Evolutionary conservation across 2,329 filamentous ascomycete genomes (phyloP).

Genomic region (Epicoccum sorghinum): DNA sequence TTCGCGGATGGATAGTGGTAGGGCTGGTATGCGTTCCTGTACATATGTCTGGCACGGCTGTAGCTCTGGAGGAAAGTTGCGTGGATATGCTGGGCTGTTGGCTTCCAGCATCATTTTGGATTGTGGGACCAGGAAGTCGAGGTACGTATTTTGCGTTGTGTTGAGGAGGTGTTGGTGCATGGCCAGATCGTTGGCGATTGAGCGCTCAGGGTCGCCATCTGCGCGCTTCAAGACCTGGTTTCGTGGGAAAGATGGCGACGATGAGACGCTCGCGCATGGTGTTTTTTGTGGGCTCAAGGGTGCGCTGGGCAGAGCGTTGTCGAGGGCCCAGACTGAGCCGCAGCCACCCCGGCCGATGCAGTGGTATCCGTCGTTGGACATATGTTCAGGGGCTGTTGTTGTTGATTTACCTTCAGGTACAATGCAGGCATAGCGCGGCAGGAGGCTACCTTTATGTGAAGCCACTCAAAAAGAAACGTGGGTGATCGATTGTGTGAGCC

Average conservation of each 20-base stretch:
- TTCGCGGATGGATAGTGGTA: background rate
- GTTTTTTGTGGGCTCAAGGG: background rate
- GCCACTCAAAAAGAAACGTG: too few species aligned
- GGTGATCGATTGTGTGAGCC: too few species aligned
- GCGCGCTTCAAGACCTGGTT: background rate
- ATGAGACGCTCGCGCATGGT: background rate
- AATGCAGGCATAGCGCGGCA: too few species aligned
- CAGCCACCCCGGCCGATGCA: constrained; percentile 2
- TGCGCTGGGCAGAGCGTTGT: background rate
- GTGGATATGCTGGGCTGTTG: too few species aligned
- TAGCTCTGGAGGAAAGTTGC: background rate
- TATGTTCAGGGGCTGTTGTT: background rate
- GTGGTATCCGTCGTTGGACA: background rate
- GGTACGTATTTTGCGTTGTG: background rate
- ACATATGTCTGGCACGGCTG: background rate
- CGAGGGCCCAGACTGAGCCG: background rate
- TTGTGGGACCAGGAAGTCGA: background rate
- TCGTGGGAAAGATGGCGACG: background rate
- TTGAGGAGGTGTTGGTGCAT: background rate
- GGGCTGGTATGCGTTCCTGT: background rate
- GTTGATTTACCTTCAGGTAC: too few species aligned
- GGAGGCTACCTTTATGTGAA: too few species aligned
- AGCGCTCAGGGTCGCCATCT: background rate
- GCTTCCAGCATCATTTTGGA: background rate
- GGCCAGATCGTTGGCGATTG: background rate